phyloP scores from a whole-genome alignment of 2,329 filamentous ascomycete genomes.

The Coniella vitis region DNA sequence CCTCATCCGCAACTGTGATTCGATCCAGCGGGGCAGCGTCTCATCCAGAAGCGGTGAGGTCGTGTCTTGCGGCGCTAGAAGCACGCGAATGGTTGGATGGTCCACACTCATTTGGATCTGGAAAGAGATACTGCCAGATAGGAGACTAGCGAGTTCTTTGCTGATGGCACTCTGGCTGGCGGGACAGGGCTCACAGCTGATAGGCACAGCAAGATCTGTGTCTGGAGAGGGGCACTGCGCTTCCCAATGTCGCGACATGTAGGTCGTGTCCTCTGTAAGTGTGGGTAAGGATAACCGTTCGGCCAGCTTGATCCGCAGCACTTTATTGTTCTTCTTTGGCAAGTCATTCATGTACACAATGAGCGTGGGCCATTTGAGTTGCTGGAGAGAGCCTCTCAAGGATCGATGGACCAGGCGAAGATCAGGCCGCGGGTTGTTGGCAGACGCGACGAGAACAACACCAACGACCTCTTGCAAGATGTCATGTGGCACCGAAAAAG shows the following conservation, averaged over 20 bases:
- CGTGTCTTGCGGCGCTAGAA: background rate
- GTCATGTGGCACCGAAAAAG: conserved; percentile 12
- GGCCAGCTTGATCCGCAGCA: conserved; percentile 46
- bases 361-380: conserved; percentile 45
- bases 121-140: conserved; percentile 17
- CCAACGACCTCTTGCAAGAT: conserved; percentile 13
- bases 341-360: conserved; percentile 49
- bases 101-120: conserved; percentile 17
- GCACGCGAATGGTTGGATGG: conserved; percentile 5
- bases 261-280: conserved; percentile 37
- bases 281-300: conserved; percentile 39
- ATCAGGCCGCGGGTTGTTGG: conserved; percentile 24
- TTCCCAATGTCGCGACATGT: conserved; percentile 41
- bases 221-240: conserved; percentile 42
- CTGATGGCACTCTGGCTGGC: conserved; percentile 26
- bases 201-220: conserved; percentile 35
- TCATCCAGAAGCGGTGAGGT: conserved; percentile 1
- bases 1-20: conserved; percentile 13
- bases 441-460: conserved; percentile 8
- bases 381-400: conserved; percentile 40
- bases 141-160: conserved; percentile 3
- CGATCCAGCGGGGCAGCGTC: conserved; percentile 4
- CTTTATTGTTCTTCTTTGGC: conserved; percentile 50
- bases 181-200: conserved; percentile 28
- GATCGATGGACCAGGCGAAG: conserved; percentile 41